These are phyloP conservation scores for Vitis cinerea DNA, from an alignment of 164 flowering plant species.

Conservation along the genomic window DNA sequence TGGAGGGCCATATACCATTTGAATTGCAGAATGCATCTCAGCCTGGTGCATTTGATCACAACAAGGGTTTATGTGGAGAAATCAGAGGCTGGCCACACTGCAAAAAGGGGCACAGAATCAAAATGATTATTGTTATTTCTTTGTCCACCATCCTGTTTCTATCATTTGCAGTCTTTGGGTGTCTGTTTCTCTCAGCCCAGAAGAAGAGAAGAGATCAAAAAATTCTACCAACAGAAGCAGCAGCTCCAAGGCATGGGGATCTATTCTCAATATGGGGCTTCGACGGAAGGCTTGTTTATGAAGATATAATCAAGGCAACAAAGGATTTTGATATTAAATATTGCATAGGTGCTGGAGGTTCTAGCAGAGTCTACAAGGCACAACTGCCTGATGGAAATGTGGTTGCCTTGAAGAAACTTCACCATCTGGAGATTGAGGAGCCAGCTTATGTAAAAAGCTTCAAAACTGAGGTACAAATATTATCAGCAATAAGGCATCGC, in stretches of 20 bases:
- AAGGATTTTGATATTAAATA: slow-evolving; percentile 17
- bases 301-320: slow-evolving; percentile 21
- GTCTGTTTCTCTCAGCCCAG: not conserved
- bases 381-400: slow-evolving; percentile 11
- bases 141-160: no score
- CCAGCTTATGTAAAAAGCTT: slow-evolving; percentile 8
- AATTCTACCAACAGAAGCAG: no score
- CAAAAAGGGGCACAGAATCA: not conserved
- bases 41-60: not conserved
- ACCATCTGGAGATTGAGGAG: slow-evolving; percentile 11
- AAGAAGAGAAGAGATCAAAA: not conserved
- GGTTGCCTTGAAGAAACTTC: slow-evolving; percentile 23
- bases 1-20: not conserved
- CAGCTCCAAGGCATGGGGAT: not conserved
- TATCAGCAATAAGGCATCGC: slow-evolving; percentile 1
- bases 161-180: not conserved
- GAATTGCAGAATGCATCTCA: not conserved
- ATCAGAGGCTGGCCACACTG: not conserved
- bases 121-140: no score
- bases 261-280: slow-evolving; percentile 16
- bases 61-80: not conserved
- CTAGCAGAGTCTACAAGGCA: slow-evolving; percentile 26
- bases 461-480: not conserved
- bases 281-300: slow-evolving; percentile 15
- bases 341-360: slow-evolving; percentile 26